Evolutionary conservation across 2,329 filamentous ascomycete species (phyloP), one percentile per base, ranked within the genome.

Genomic region (Parascedosporium putredinis): DNA sequence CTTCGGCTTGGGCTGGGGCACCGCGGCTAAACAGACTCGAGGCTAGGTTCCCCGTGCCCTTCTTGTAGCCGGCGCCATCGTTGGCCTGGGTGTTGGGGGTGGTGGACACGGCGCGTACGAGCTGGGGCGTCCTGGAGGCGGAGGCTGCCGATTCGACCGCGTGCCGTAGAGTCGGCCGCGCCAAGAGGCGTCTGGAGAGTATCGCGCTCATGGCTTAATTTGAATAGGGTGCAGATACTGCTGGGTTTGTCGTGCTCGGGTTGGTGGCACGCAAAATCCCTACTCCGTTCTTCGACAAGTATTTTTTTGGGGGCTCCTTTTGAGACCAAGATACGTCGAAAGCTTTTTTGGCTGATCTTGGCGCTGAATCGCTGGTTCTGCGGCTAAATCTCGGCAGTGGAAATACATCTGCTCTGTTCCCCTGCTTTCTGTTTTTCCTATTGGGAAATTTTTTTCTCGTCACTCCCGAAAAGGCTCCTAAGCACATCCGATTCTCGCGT

Each of bases 41-140:
- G 5, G 48, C 40, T 12, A 45, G 16, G 20, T 24, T 50, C 22
- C 29, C 43, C 18, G 38, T 45, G 48, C 29, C 40, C 22, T 45
- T 36, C 22, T n/a, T 16, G 42, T 45, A 45, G 38, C 31, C 24
- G 44, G 18, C 10, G 45, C n/a, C 23, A n/a, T 36, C 8, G 29
- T 52, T 48, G 36, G 42, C 47, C 52, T 34, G 54, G 52, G 51
- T 45, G 51, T 49, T 50, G 54, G 56, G 50, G 44, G 55, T 51
- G 51, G 52, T 47, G 22, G 42, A 53, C 52, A 58, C 51, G 57
- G 53, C 52, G 55, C 53, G 33, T 54, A 45, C 9, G 49, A 52
- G 24, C 50, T 33, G 29, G 46, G 52, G 25, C 50, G 40, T 20
- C 49, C 51, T 46, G 18, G 29, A 18, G 10, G 27, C 27, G 23